phyloP scores from a whole-genome alignment of 2,329 filamentous ascomycete species.

The Tolypocladium pustulatum region DNA sequence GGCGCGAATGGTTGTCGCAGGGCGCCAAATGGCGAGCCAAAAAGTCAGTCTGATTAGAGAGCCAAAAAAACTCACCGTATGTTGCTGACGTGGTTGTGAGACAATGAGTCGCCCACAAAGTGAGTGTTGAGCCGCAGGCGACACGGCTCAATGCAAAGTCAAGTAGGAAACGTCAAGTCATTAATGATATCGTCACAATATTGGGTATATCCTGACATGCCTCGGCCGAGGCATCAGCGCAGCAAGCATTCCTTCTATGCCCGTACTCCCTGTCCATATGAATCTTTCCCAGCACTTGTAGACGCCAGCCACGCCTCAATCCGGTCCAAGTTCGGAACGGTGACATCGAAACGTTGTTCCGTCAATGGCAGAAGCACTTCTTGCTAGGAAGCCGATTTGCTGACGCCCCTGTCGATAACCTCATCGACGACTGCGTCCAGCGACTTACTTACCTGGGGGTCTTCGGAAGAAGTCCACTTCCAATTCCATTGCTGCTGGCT shows the following conservation, averaged over 20 bases:
- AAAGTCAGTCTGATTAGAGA: not conserved
- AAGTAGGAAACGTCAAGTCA: not conserved
- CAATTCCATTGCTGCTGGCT: slow-evolving; percentile 12
- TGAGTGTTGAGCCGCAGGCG: not conserved
- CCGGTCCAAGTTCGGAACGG: not conserved
- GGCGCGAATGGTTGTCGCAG: not conserved
- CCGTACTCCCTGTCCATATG: not conserved
- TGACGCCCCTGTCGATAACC: slow-evolving; percentile 1
- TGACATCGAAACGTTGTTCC: not conserved
- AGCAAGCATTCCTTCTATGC: not conserved
- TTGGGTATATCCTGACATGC: not conserved
- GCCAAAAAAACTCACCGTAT: not conserved
- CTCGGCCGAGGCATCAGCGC: not conserved
- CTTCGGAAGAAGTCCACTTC: slow-evolving; percentile 15
- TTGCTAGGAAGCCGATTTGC: slow-evolving; percentile 9
- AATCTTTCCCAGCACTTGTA: not conserved
- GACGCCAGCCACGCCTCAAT: not conserved
- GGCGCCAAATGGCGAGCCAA: not conserved
- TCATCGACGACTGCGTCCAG: slow-evolving; percentile 13
- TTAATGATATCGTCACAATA: not conserved
- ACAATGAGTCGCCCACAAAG: too few relatives aligned
- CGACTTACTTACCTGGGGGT: slow-evolving; percentile 7
- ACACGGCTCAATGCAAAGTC: not conserved
- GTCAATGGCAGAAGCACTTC: not conserved
- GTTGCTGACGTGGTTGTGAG: not conserved